A percentile compares a stretch with the other conserved stretches of the same genome.
Conservation (phyloP, 2,329 filamentous ascomycete genomes). For the Fusarium fujikuroi region DNA sequence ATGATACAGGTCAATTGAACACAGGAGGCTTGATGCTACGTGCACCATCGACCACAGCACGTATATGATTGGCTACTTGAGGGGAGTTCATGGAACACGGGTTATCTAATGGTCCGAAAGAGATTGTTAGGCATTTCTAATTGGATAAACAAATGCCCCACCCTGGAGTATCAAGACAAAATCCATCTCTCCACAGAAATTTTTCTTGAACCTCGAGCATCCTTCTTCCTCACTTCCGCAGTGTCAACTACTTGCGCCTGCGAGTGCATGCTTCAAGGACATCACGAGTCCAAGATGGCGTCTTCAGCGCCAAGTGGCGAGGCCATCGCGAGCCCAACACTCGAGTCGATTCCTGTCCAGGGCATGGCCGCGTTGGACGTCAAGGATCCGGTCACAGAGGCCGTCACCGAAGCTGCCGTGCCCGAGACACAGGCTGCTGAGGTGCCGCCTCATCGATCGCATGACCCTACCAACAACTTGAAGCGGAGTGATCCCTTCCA, state of each 20-base stretch:
- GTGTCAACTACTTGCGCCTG: slow-evolving; percentile 32
- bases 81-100: slow-evolving; percentile 4
- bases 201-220: slow-evolving; percentile 36
- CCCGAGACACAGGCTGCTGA: slow-evolving; percentile 30
- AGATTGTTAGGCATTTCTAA: neutral
- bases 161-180: slow-evolving; percentile 38
- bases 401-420: slow-evolving; percentile 18
- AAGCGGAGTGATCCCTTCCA: slow-evolving; percentile 94
- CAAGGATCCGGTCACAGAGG: slow-evolving; percentile 39
- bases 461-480: slow-evolving; percentile 77
- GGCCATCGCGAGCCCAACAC: slow-evolving; percentile 29
- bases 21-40: slow-evolving; percentile 34
- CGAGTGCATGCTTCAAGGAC: slow-evolving; percentile 41
- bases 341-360: slow-evolving; percentile 34
- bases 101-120: slow-evolving; percentile 4
- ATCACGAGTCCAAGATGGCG: slow-evolving; percentile 35
- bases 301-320: slow-evolving; percentile 41
- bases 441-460: slow-evolving; percentile 72
- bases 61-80: slow-evolving; percentile 34
- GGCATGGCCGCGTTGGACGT: slow-evolving; percentile 44
- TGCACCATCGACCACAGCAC: neutral
- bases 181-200: slow-evolving; percentile 33
- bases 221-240: slow-evolving; percentile 34
- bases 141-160: neutral
- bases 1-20: slow-evolving; percentile 32